phyloP scores from a whole-genome alignment of 331 rosid species.

The Prunus yedoensis region DNA sequence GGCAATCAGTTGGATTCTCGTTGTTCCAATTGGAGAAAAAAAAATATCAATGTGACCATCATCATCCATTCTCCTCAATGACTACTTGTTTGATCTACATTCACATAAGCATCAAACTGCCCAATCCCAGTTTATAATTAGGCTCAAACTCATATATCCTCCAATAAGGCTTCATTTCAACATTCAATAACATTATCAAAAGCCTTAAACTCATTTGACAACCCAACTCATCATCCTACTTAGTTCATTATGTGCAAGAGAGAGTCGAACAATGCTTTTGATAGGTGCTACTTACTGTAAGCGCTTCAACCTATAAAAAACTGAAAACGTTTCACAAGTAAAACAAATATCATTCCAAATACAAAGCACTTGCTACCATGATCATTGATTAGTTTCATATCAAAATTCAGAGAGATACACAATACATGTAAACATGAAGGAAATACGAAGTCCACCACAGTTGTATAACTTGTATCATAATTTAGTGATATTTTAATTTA shows the following conservation, averaged over 20 bases:
- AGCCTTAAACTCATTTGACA: background rate
- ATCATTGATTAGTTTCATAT: background rate
- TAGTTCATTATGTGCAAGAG: no score
- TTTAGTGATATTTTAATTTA: background rate
- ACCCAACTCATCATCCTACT: background rate
- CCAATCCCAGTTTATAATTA: slow-evolving; percentile 12
- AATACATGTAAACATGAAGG: slow-evolving; percentile 28
- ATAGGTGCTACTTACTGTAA: slow-evolving; percentile 23
- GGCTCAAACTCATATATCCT: background rate
- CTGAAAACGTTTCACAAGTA: slow-evolving; percentile 2
- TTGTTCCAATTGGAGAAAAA: slow-evolving; percentile 64
- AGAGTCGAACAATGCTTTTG: background rate
- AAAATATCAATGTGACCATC: slow-evolving; percentile 61
- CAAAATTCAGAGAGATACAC: slow-evolving; percentile 1
- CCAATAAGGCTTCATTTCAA: background rate
- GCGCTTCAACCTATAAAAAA: background rate
- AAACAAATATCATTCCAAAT: background rate
- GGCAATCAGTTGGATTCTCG: slow-evolving; percentile 46
- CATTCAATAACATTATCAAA: background rate
- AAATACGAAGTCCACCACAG: background rate
- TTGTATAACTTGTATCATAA: background rate
- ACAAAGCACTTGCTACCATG: background rate
- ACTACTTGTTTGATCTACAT: slow-evolving; percentile 4
- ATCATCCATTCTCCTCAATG: slow-evolving; percentile 60
- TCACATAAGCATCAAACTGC: background rate